Percentiles rank a stretch among this genome's conserved stretches.
Conservation (phyloP, 2,329 filamentous ascomycete species). For the Colletotrichum truncatum region DNA sequence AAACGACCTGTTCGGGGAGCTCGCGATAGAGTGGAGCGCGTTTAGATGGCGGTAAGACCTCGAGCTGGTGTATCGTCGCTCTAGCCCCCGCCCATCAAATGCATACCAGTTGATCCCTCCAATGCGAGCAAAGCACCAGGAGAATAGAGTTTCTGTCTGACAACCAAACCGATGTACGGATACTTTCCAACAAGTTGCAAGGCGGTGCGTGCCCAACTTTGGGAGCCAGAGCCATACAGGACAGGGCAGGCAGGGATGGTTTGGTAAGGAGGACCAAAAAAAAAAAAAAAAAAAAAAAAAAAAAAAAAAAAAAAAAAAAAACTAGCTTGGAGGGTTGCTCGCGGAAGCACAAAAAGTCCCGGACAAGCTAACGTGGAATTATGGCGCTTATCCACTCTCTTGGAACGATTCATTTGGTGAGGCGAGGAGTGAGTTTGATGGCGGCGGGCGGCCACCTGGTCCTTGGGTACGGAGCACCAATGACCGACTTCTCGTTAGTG, state of each 20-base stretch:
- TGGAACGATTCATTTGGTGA: constrained; percentile 27
- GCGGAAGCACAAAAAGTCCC: constrained; percentile 24
- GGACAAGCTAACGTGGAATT: constrained; percentile 13
- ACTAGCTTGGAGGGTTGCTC: not conserved
- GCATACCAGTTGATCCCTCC: not conserved
- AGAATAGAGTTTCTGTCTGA: constrained; percentile 7
- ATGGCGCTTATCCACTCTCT: constrained; percentile 15
- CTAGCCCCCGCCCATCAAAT: constrained; percentile 12
- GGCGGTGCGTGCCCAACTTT: constrained; percentile 12
- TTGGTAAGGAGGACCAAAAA: too few relatives aligned
- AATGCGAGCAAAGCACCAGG: not conserved
- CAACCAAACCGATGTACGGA: not conserved
- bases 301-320: too few relatives aligned
- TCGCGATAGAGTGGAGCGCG: not conserved
- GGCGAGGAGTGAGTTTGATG: constrained; percentile 11
- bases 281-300: too few relatives aligned
- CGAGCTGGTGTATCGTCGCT: constrained; percentile 2
- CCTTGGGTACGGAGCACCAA: constrained; percentile 1
- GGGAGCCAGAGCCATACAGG: not conserved
- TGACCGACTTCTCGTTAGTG: not conserved
- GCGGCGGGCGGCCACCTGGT: constrained; percentile 1
- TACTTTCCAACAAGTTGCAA: not conserved
- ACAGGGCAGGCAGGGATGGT: not conserved
- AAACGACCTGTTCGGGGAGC: constrained; percentile 4
- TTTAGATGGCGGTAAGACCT: constrained; percentile 14